Base-by-base conservation (phyloP, 2,329 filamentous ascomycete genomes). In the Madurella fahalii region DNA sequence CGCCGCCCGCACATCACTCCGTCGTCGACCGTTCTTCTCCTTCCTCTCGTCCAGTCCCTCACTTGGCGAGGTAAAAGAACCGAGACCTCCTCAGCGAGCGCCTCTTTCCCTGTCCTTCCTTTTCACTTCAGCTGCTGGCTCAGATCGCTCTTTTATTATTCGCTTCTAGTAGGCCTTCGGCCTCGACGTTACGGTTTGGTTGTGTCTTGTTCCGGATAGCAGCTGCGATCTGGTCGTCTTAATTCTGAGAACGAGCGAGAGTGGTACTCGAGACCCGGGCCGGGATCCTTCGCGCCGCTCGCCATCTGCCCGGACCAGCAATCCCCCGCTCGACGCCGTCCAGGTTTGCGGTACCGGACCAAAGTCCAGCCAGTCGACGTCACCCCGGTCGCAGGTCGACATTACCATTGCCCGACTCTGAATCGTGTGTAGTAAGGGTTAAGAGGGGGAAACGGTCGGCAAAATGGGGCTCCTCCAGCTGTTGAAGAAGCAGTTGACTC, bases 401-500 rank as follows among this genome's bases (percentile, higher is more conserved):
- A 74, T 61, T 63, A 71, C 71, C n/a, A 71, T 46, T 57, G 11
- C 65, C 64, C 61, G 62, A 60, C 48, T 57, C 45, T 40, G 30
- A 43, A 39, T 52, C 40, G 30, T 57, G 58, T 63, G n/a, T 48
- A 31, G 48, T 45, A 40, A 15, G 40, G 56, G 44, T 52, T 59
- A 59, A 59, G 60, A 66, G 64, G 63, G 61, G 61, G 63, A 57
- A 58, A 50, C 40, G 65, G 62, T 52, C 68, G 71, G 52, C 72
- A 77, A 69, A 51, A 77, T 71, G 74, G 60, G 63, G 61, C 54
- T 72, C 57, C 46, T 65, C 56, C 61, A 62, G 25, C 64, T 81
- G 59, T 60, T 84, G 60, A 79, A 76, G 70, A 83, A 84, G 71
- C 84, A 91, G 72, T 80, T 92, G 57, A 84, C 83, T 51, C 72